Conservation (phyloP, 75 land plant species). For the Azolla pinnata region DNA sequence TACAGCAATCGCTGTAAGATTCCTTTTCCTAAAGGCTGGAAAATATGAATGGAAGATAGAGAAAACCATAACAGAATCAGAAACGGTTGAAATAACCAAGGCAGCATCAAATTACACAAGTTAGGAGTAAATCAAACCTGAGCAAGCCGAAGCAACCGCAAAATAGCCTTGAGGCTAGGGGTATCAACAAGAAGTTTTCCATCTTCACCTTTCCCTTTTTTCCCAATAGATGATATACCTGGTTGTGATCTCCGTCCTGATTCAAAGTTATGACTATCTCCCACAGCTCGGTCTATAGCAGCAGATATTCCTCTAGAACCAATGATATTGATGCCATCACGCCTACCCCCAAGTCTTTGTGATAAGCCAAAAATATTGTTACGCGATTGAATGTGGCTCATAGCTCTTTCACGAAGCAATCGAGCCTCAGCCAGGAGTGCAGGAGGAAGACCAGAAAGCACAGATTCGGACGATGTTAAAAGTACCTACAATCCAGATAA, state of each 20-base stretch:
- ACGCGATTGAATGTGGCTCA: conserved; percentile 62
- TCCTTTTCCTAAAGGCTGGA: conserved; percentile 72
- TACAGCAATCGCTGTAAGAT: conserved; percentile 56
- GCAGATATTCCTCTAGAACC: conserved; percentile 37
- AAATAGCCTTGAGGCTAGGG: conserved; percentile 54
- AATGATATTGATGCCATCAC: conserved; percentile 48
- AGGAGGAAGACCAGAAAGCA: conserved; percentile 69
- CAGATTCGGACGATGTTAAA: conserved; percentile 85
- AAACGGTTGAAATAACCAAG: not conserved
- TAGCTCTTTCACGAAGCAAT: conserved; percentile 84
- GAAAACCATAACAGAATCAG: not conserved
- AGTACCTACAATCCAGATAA: conserved; percentile 54
- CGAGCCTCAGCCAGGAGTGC: conserved; percentile 93
- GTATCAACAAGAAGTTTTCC: conserved; percentile 70
- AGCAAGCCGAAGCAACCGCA: conserved; percentile 64
- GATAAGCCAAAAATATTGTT: conserved; percentile 50
- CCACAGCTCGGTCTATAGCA: conserved; percentile 35
- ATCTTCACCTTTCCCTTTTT: conserved; percentile 53
- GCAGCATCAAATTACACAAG: not conserved
- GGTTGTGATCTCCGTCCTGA: conserved; percentile 9
- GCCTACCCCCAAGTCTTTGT: conserved; percentile 38
- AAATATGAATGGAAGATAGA: not conserved
- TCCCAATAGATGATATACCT: conserved; percentile 28
- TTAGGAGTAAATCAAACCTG: conserved; percentile 44
- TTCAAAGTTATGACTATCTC: conserved; percentile 15